Conservation (phyloP, 108 stramenopile genomes). For the Nannochloropsis salina region DNA sequence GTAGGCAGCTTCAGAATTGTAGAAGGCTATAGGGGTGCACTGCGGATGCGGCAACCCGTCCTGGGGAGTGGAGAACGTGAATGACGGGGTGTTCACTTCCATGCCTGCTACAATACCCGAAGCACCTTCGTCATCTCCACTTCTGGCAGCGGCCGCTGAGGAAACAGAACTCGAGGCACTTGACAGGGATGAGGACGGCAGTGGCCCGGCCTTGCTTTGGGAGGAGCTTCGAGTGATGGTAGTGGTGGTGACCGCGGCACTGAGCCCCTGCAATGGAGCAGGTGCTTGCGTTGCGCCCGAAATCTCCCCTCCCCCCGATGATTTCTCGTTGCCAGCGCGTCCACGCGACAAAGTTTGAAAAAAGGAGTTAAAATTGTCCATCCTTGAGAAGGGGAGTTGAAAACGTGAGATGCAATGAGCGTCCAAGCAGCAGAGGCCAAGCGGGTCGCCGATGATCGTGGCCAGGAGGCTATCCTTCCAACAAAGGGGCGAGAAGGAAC, state of each 20-base stretch:
- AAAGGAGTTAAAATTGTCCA: slow-evolving; percentile 14
- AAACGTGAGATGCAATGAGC: too few species aligned
- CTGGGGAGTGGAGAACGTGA: neutral
- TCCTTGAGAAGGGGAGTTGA: neutral
- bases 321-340: neutral
- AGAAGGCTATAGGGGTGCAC: neutral
- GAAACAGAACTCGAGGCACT: neutral
- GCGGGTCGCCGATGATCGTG: too few species aligned
- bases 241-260: neutral
- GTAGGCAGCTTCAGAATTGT: neutral
- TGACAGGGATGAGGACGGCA: neutral
- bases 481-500: too few species aligned
- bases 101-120: neutral
- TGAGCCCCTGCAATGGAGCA: neutral
- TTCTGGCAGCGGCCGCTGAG: neutral
- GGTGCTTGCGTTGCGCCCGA: neutral
- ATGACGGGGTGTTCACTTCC: neutral
- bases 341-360: slow-evolving; percentile 19
- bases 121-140: neutral
- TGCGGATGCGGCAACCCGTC: neutral
- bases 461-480: too few species aligned
- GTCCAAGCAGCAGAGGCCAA: too few species aligned
- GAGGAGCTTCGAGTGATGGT: neutral
- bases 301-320: neutral
- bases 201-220: neutral